Conservation (phyloP, 805 yeast species). For the Blastobotrys muscicola region DNA sequence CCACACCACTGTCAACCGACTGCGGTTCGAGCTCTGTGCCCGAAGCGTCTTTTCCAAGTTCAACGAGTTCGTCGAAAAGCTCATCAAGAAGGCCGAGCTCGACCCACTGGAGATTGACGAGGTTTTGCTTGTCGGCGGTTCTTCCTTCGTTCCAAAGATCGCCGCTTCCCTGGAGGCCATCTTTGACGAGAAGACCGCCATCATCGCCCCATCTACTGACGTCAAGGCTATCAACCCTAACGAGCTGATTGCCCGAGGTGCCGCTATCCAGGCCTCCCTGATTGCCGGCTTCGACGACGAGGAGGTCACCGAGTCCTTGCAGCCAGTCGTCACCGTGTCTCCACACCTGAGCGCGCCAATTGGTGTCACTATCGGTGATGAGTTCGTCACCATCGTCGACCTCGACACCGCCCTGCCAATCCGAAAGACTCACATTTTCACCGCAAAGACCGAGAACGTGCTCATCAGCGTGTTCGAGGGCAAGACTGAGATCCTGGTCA, state of each 20-base stretch:
- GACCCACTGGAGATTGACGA: conserved; percentile 84
- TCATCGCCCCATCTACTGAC: conserved; percentile 67
- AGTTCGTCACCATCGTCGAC: conserved; percentile 62
- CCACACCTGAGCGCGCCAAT: conserved; percentile 78
- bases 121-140: conserved; percentile 88
- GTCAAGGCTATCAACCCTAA: conserved; percentile 77
- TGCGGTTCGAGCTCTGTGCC: conserved; percentile 83
- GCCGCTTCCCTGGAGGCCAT: conserved; percentile 60
- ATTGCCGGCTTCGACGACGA: conserved; percentile 72
- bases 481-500: conserved; percentile 72
- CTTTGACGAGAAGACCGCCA: conserved; percentile 61
- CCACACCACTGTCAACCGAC: conserved; percentile 86
- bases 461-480: conserved; percentile 75
- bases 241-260: conserved; percentile 87
- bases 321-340: conserved; percentile 79
- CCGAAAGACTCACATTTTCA: conserved; percentile 60
- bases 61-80: conserved; percentile 63
- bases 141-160: conserved; percentile 86
- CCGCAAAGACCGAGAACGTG: conserved; percentile 49
- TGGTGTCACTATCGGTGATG: conserved; percentile 66
- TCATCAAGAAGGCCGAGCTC: conserved; percentile 71
- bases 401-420: conserved; percentile 88
- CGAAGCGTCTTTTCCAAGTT: conserved; percentile 69
- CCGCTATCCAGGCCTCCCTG: conserved; percentile 88
- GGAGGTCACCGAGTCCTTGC: conserved; percentile 75